Evolutionary conservation across 208 protist genomes (phyloP).

Genomic region (Leishmania tropica): DNA sequence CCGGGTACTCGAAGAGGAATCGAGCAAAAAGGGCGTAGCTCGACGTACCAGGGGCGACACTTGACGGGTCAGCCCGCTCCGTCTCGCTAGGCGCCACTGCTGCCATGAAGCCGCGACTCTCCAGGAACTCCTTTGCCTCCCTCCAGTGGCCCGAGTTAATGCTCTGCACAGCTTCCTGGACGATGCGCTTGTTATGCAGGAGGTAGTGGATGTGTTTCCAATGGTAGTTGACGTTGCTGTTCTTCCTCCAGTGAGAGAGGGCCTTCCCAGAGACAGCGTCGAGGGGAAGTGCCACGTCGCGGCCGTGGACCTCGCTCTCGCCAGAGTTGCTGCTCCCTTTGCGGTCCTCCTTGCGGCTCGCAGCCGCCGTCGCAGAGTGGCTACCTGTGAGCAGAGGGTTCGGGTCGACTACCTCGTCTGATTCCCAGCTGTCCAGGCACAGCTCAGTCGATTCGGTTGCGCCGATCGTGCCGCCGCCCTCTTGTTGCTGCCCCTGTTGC

Average conservation of each 20-base stretch:
- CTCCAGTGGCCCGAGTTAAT: conserved; percentile 74
- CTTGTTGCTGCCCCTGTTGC: conserved; percentile 15
- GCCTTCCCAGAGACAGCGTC: conserved; percentile 2
- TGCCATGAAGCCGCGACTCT: conserved; percentile 51
- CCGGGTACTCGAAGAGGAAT: conserved; percentile 75
- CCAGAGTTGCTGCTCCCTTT: conserved; percentile 2
- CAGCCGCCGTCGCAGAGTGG: neutral
- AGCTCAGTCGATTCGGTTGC: conserved; percentile 32
- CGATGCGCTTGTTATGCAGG: conserved; percentile 79
- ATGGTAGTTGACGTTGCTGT: conserved; percentile 65
- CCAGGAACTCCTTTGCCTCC: conserved; percentile 70
- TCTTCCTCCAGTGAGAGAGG: conserved; percentile 30
- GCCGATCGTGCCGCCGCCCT: neutral
- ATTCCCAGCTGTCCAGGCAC: conserved; percentile 46
- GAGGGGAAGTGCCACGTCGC: conserved; percentile 12
- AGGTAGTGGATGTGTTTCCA: conserved; percentile 89
- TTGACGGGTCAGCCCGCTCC: conserved; percentile 24
- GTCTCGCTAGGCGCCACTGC: conserved; percentile 11
- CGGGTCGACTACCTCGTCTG: conserved; percentile 10
- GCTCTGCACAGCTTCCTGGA: conserved; percentile 53
- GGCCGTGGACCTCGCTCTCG: conserved; percentile 1
- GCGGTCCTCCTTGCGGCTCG: neutral
- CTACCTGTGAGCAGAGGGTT: neutral
- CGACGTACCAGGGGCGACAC: conserved; percentile 16
- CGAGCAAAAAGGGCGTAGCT: conserved; percentile 61